Base-by-base conservation (phyloP, 108 stramenopile genomes). In the Aurantiochytrium sp. region DNA sequence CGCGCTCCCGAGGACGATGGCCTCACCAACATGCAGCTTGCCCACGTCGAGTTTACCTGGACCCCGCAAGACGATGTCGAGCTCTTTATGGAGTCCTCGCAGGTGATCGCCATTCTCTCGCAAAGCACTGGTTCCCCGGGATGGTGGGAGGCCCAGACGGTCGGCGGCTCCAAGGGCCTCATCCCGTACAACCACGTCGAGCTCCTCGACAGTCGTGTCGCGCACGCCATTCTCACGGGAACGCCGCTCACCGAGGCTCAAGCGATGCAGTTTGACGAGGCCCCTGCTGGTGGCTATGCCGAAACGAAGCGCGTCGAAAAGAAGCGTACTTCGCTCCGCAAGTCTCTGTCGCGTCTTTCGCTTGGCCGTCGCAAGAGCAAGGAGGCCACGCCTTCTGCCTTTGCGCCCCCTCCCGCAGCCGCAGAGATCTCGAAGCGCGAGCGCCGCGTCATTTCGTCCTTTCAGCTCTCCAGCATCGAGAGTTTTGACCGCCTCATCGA, bases 161-260 rank as follows among this genome's bases (percentile, higher is more conserved):
- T n/a, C 23, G 73, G 51, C 3, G 73, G 73, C n/a, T n/a, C 49
- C 51, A 47, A 25, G 21, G 73, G 73, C 19, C 73, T 83, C 28
- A 51, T 83, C 28, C 73, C 73, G 73, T 83, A 83, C 73, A 83
- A 83, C 51, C 73, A 83, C 51, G 73, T 83, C 51, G 73, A 83
- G 73, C 73, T 83, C n/a, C 73, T 83, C 23, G 73, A 83, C 21
- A n/a, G 5, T 12, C 73, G 73, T n/a, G 73, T 83, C 49, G 51
- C 73, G 12, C 23, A 47, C 16, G 73, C 73, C 6, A 28, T 83
- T n/a, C 73, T 83, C 49, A 10, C 5, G 21, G 73, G 73, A 25
- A 83, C 44, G 49, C 51, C 73, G 10, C 5, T 83, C 23, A 21
- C 49, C 73, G 51, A 83, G 51, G 73, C 73, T 53, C 73, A 83